Conservation (phyloP, 805 yeast species). For the Yamadazyma tumulicola region DNA sequence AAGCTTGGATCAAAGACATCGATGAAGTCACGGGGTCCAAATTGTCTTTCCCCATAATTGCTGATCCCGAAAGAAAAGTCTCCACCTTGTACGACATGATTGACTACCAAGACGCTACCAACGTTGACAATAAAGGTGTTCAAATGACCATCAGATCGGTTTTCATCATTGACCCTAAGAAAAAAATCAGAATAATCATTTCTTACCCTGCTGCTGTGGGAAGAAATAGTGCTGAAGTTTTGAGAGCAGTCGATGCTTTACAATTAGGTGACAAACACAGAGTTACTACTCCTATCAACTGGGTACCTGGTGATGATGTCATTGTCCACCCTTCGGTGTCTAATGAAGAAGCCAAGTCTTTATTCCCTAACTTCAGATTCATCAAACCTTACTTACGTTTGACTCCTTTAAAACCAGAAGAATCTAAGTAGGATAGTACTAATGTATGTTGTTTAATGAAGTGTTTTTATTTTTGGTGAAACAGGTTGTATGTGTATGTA, state of each 20-base stretch:
- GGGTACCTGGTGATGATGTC: constrained; percentile 88
- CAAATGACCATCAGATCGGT: constrained; percentile 91
- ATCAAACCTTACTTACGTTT: constrained; percentile 88
- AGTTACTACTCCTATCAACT: constrained; percentile 87
- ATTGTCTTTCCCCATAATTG: constrained; percentile 86
- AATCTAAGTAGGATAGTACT: too few relatives aligned
- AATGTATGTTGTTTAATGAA: too few relatives aligned
- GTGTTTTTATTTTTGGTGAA: too few relatives aligned
- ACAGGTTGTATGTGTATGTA: too few relatives aligned
- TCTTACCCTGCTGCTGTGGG: constrained; percentile 94
- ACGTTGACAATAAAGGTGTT: constrained; percentile 64
- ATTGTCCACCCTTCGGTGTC: constrained; percentile 85
- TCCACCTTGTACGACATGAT: constrained; percentile 70
- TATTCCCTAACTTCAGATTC: constrained; percentile 81
- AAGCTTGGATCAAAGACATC: constrained; percentile 86
- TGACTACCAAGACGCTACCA: constrained; percentile 65
- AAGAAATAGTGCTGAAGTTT: constrained; percentile 88
- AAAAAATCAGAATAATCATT: constrained; percentile 82
- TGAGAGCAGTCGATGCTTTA: constrained; percentile 85
- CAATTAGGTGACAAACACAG: constrained; percentile 82
- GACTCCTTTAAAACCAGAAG: constrained; percentile 38
- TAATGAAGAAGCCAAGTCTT: constrained; percentile 57
- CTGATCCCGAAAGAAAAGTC: constrained; percentile 81
- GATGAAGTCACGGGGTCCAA: constrained; percentile 78
- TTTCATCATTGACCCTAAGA: constrained; percentile 84